Percentiles rank a stretch among this genome's conserved stretches.
Evolutionary conservation across 2,329 filamentous ascomycete species (phyloP).

Genomic region (Hymenoscyphus fructigenus): DNA sequence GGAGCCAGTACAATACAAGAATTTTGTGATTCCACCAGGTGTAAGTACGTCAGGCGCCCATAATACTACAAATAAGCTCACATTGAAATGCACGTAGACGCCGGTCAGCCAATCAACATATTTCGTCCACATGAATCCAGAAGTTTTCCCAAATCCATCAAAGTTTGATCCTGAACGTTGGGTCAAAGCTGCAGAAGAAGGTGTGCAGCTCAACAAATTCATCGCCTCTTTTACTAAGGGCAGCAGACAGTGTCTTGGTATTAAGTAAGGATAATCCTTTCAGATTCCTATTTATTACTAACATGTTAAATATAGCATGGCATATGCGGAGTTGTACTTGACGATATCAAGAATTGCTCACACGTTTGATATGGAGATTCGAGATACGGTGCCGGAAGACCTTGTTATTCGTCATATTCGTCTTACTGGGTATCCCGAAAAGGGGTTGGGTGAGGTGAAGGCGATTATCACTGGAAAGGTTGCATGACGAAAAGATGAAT

Average conservation of each 20-base stretch:
- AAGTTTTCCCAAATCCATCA: conserved; percentile 21
- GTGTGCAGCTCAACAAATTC: conserved; percentile 19
- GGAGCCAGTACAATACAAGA: conserved; percentile 14
- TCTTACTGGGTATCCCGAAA: too few species aligned
- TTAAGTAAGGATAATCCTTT: conserved; percentile 13
- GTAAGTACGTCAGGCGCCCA: conserved; percentile 4
- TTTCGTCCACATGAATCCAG: conserved; percentile 24
- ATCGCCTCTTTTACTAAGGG: conserved; percentile 26
- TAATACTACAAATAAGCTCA: not conserved
- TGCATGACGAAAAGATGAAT: too few species aligned
- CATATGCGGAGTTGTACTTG: conserved; percentile 1
- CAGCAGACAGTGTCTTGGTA: conserved; percentile 24
- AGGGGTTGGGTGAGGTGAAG: too few species aligned
- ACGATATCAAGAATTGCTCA: not conserved
- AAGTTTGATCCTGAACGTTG: conserved; percentile 25
- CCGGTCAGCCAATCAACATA: conserved; percentile 22
- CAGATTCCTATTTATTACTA: not conserved
- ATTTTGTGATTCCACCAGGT: conserved; percentile 22
- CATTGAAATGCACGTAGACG: conserved; percentile 15
- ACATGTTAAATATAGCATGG: not conserved
- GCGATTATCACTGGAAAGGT: too few species aligned
- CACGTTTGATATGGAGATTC: not conserved
- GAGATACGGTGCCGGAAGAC: not conserved
- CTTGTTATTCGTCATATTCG: not conserved
- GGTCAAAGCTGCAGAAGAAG: conserved; percentile 29